Percentiles rank a stretch among this genome's conserved stretches.
Conservation (phyloP, 805 yeast genomes). For the Ogataea naganishii region DNA sequence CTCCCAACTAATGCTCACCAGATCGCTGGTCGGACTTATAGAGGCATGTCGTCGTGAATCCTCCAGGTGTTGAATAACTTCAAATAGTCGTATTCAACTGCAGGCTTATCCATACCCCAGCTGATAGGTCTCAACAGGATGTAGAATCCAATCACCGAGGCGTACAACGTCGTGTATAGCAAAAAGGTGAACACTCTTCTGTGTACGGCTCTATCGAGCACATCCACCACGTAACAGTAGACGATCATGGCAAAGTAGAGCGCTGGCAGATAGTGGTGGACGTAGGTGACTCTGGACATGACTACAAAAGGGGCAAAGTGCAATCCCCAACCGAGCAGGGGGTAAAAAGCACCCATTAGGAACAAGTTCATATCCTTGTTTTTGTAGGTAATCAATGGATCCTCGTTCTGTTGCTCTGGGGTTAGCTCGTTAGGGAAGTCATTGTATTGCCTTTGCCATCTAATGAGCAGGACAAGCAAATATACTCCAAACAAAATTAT, state of each 20-base stretch:
- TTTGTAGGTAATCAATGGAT: neutral
- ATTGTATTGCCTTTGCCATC: constrained; percentile 77
- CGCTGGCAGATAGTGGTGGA: constrained; percentile 95
- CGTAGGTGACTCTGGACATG: constrained; percentile 96
- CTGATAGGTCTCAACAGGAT: constrained; percentile 57
- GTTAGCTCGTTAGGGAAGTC: constrained; percentile 39
- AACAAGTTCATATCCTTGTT: constrained; percentile 18
- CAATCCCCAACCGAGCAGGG: constrained; percentile 84
- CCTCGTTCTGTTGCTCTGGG: neutral
- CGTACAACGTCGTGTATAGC: constrained; percentile 39
- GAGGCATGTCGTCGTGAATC: constrained; percentile 19
- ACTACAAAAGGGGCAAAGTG: constrained; percentile 83
- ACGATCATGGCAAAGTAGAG: constrained; percentile 87
- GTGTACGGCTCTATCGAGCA: constrained; percentile 12
- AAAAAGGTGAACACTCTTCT: constrained; percentile 15
- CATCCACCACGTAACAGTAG: constrained; percentile 52
- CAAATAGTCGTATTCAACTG: constrained; percentile 37
- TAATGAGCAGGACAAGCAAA: constrained; percentile 39
- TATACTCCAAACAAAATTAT: constrained; percentile 43
- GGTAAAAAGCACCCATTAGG: constrained; percentile 65
- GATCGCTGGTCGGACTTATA: too few relatives aligned
- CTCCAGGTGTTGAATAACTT: constrained; percentile 53
- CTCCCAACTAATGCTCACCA: too few relatives aligned
- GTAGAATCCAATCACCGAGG: constrained; percentile 47
- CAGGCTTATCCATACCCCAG: constrained; percentile 69